Evolutionary conservation across 495 filamentous ascomycete species (phyloP).

Genomic region (Xylaria sp.): DNA sequence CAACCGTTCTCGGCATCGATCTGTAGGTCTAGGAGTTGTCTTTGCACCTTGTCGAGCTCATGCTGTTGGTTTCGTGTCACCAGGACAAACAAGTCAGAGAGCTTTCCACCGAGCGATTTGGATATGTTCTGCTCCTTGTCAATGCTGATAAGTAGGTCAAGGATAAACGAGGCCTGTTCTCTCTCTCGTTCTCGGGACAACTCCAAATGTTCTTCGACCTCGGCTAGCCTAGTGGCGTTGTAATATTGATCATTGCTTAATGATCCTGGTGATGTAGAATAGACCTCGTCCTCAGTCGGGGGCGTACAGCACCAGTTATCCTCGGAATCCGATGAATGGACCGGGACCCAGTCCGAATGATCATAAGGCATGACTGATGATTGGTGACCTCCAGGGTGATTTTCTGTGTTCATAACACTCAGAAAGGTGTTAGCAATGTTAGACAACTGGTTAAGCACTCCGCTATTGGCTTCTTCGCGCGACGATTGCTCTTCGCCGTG

Average conservation of each 20-base stretch:
- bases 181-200: neutral
- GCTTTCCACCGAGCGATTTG: neutral
- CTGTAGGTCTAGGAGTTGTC: neutral
- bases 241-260: neutral
- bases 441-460: neutral
- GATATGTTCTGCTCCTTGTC: neutral
- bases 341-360: constrained; percentile 3
- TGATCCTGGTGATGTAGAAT: neutral
- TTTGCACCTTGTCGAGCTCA: constrained; percentile 19
- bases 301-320: neutral
- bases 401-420: neutral
- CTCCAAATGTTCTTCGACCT: neutral
- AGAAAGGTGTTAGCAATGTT: neutral
- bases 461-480: neutral
- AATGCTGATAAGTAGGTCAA: neutral
- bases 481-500: neutral
- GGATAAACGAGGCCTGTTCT: neutral
- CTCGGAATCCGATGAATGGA: neutral
- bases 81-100: constrained; percentile 1
- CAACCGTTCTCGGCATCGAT: neutral
- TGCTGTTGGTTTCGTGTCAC: constrained; percentile 8
- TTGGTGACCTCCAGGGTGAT: neutral
- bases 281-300: neutral
- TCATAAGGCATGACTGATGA: neutral
- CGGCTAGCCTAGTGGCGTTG: neutral